A percentile compares a stretch with the other conserved stretches of the same genome.
Evolutionary conservation across 106 monocot genomes (phyloP).

Genomic region (Posidonia australis): DNA sequence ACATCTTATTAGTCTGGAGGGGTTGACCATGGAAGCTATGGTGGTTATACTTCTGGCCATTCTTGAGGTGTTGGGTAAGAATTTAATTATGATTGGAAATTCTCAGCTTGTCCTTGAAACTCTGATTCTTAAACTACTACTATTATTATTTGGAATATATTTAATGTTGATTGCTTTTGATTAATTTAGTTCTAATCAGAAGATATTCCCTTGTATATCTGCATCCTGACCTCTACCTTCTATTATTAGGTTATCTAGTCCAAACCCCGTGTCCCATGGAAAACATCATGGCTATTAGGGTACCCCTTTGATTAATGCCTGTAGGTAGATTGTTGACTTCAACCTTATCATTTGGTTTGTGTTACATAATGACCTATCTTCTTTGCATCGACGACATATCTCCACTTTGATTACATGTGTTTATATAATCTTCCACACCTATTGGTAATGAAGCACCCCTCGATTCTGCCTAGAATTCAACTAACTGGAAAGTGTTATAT

Average conservation of each 20-base stretch:
- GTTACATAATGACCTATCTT: too few species aligned
- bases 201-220: background rate
- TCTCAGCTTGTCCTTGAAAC: background rate
- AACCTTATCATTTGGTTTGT: constrained; percentile 19
- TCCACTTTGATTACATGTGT: too few species aligned
- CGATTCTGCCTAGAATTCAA: too few species aligned
- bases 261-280: constrained; percentile 54
- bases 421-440: too few species aligned
- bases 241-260: constrained; percentile 78
- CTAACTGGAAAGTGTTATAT: too few species aligned
- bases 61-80: constrained; percentile 69
- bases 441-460: too few species aligned
- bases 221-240: constrained; percentile 26
- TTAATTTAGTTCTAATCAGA: background rate
- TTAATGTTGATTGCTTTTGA: background rate
- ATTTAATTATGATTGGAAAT: background rate
- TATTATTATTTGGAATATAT: background rate
- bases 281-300: constrained; percentile 87
- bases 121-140: background rate
- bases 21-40: constrained; percentile 50
- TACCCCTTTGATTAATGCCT: constrained; percentile 20
- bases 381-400: too few species aligned
- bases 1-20: constrained; percentile 37
- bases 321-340: constrained; percentile 57
- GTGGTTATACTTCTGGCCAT: constrained; percentile 56